These are phyloP conservation scores for Echeveria elegans DNA, from an alignment of 164 flowering plant species.

Conservation along the genomic window DNA sequence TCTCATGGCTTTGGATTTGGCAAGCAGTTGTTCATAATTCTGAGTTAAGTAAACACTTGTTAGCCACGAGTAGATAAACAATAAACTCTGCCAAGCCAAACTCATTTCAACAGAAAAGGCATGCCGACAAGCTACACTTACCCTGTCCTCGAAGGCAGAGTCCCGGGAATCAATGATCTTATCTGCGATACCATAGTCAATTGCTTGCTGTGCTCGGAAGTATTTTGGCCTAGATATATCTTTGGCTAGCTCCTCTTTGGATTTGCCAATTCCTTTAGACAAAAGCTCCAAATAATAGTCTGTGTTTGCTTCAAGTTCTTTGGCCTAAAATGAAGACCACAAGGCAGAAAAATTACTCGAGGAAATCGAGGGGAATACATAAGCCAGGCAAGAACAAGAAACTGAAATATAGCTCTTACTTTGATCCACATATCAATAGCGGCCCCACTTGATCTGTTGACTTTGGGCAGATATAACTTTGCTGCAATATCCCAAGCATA, in stretches of 20 bases:
- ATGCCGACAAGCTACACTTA: constrained; percentile 14
- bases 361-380: background rate
- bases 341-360: constrained; percentile 5
- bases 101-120: background rate
- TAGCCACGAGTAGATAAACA: background rate
- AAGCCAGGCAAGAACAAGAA: constrained; percentile 4
- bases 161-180: constrained; percentile 52
- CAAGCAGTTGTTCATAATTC: constrained; percentile 58
- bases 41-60: constrained; percentile 14
- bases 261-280: constrained; percentile 69
- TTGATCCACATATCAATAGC: constrained; percentile 83
- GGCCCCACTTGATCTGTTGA: constrained; percentile 58
- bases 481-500: constrained; percentile 37
- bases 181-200: constrained; percentile 87
- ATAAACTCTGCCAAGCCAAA: background rate
- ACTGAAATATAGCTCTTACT: constrained; percentile 30
- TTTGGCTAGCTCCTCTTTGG: constrained; percentile 58
- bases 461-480: constrained; percentile 68
- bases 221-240: constrained; percentile 59
- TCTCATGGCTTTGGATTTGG: constrained; percentile 61
- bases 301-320: constrained; percentile 69
- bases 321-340: constrained; percentile 41
- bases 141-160: constrained; percentile 55
- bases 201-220: constrained; percentile 59
- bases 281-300: constrained; percentile 65